These are phyloP conservation scores for Pythium plurisporium DNA, from an alignment of 352 stramenopile genomes.

Conservation along the genomic window DNA sequence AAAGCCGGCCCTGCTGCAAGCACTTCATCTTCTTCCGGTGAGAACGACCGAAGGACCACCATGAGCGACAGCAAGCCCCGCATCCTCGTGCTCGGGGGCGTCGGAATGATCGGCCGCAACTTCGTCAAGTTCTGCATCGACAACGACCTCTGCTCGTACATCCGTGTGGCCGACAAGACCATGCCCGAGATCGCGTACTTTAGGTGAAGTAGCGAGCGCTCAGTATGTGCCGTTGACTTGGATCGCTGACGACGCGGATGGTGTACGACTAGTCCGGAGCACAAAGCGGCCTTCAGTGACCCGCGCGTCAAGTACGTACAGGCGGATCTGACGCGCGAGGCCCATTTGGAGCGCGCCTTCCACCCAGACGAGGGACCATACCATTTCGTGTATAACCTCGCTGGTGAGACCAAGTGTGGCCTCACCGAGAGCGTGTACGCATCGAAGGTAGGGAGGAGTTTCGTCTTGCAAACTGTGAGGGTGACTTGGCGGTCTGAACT, in stretches of 20 bases:
- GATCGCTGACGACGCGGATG: not conserved
- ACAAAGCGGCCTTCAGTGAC: conserved; percentile 71
- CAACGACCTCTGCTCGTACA: conserved; percentile 52
- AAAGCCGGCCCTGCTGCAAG: not conserved
- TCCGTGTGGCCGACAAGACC: conserved; percentile 84
- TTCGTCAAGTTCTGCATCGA: conserved; percentile 81
- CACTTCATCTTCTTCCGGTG: not conserved
- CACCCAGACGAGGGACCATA: conserved; percentile 64
- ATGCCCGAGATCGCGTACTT: conserved; percentile 89
- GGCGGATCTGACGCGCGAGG: conserved; percentile 74
- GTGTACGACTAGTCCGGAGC: conserved; percentile 13
- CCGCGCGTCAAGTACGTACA: conserved; percentile 74
- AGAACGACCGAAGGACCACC: not conserved
- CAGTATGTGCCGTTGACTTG: not conserved
- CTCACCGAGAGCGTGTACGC: conserved; percentile 70
- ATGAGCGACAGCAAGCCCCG: conserved; percentile 52
- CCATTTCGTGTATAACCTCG: conserved; percentile 84
- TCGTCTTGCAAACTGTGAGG: too few relatives aligned
- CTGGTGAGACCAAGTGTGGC: conserved; percentile 80
- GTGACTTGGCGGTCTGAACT: not conserved
- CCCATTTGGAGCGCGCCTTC: conserved; percentile 76
- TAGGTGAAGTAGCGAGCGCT: conserved; percentile 31
- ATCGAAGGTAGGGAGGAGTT: conserved; percentile 43
- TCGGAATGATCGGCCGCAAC: conserved; percentile 86
- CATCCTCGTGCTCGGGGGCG: conserved; percentile 80